phyloP scores from a whole-genome alignment of 495 filamentous ascomycete genomes.

The Aspergillus nanangensis region DNA sequence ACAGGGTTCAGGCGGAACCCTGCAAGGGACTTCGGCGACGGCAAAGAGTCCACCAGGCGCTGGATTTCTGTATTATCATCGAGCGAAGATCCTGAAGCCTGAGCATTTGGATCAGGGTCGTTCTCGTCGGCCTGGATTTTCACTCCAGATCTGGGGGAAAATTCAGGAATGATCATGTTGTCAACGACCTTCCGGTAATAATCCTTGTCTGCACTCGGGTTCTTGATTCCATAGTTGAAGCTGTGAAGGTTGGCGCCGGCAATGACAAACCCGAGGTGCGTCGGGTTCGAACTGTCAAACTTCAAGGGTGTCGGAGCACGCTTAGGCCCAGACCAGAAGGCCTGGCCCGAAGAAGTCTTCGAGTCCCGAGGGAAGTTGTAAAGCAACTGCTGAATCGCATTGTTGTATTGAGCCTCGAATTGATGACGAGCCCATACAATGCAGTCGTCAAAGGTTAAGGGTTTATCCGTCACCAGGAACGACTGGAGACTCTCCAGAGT shows the following conservation, averaged over 20 bases:
- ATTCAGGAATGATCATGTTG: constrained; percentile 95
- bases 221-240: constrained; percentile 95
- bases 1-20: constrained; percentile 87
- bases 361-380: constrained; percentile 98
- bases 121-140: constrained; percentile 97
- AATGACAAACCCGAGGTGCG: constrained; percentile 81
- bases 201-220: constrained; percentile 57
- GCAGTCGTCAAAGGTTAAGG: constrained; percentile 90
- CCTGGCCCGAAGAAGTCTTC: constrained; percentile 77
- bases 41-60: constrained; percentile 61
- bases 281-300: constrained; percentile 78
- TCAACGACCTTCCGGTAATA: constrained; percentile 76
- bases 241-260: constrained; percentile 91
- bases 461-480: constrained; percentile 89
- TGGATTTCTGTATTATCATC: constrained; percentile 71
- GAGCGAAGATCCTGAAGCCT: constrained; percentile 43
- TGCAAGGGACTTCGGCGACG: constrained; percentile 71
- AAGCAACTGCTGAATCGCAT: constrained; percentile 91
- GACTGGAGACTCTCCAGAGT: constrained; percentile 87
- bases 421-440: constrained; percentile 88
- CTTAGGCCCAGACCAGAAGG: constrained; percentile 99
- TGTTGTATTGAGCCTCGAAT: constrained; percentile 97
- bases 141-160: constrained; percentile 83
- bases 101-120: constrained; percentile 89
- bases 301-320: constrained; percentile 88